Conservation (phyloP, 352 stramenopile species). For the Phytopythium vexans region DNA sequence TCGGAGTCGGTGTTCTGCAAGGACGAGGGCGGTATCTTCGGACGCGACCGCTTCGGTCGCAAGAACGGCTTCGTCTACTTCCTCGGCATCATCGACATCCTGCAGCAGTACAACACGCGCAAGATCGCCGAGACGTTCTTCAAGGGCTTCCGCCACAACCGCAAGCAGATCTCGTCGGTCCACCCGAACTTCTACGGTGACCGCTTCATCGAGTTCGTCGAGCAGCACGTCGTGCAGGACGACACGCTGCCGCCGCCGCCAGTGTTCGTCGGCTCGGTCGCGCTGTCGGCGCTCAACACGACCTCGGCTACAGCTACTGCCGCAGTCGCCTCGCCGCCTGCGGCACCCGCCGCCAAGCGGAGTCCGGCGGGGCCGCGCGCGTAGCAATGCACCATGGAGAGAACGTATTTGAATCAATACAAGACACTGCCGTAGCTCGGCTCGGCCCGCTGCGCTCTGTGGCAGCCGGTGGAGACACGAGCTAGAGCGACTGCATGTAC, state of each 20-base stretch:
- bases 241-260: constrained; percentile 35
- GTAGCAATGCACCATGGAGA: too few species aligned
- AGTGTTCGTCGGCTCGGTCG: neutral
- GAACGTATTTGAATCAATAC: too few species aligned
- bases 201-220: constrained; percentile 89
- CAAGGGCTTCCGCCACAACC: constrained; percentile 83
- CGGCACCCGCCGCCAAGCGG: too few species aligned
- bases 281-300: neutral
- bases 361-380: too few species aligned
- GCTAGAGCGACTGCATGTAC: constrained; percentile 70
- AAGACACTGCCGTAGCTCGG: too few species aligned
- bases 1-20: constrained; percentile 73
- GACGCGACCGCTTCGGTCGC: constrained; percentile 45
- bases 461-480: neutral
- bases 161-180: constrained; percentile 86
- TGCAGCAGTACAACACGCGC: constrained; percentile 92
- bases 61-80: constrained; percentile 89
- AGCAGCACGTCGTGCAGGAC: constrained; percentile 69
- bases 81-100: constrained; percentile 91
- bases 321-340: too few species aligned
- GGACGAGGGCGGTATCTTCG: constrained; percentile 71
- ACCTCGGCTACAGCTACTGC: too few species aligned
- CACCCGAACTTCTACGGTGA: constrained; percentile 86
- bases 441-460: too few species aligned
- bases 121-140: constrained; percentile 91